phyloP scores from a whole-genome alignment of 225 moss, liverwort and hornwort species.

The Lunularia cruciata region DNA sequence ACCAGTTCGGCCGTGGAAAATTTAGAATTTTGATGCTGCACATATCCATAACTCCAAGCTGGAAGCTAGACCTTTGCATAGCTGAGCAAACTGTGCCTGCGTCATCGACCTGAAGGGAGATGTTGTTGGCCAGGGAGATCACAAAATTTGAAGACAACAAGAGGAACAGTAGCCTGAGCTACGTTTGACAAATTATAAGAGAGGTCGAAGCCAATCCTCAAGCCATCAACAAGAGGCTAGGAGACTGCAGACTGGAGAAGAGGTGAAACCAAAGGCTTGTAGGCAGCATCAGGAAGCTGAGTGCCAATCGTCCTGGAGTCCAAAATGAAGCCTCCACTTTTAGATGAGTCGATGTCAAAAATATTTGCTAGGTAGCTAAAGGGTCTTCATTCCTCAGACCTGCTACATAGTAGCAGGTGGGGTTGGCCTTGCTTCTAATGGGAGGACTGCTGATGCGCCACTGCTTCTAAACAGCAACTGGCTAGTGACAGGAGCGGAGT shows the following conservation, averaged over 20 bases:
- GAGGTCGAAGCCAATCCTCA: conserved; percentile 31
- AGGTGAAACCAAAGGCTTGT: conserved; percentile 21
- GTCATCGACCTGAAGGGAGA: too few relatives aligned
- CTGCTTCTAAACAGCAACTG: conserved; percentile 27
- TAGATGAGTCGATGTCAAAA: conserved; percentile 29
- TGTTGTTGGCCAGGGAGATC: too few relatives aligned
- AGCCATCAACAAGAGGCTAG: conserved; percentile 36
- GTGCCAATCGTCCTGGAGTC: conserved; percentile 55
- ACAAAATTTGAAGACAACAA: conserved; percentile 38
- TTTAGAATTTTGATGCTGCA: too few relatives aligned
- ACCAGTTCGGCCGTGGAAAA: too few relatives aligned
- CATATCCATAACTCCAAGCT: too few relatives aligned
- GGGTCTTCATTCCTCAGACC: conserved; percentile 21
- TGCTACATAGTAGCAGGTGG: conserved; percentile 48
- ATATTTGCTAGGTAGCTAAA: conserved; percentile 29
- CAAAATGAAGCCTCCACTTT: conserved; percentile 46
- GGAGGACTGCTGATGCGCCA: conserved; percentile 38
- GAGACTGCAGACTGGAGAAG: conserved; percentile 7
- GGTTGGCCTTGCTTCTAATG: conserved; percentile 23
- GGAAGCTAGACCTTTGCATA: too few relatives aligned
- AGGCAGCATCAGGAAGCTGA: conserved; percentile 31
- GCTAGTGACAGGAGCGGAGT: conserved; percentile 26
- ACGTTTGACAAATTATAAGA: conserved; percentile 34
- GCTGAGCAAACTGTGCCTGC: too few relatives aligned
- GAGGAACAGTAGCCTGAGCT: conserved; percentile 10